Conservation (phyloP, 352 stramenopile species). For the Phytopythium litorale region DNA sequence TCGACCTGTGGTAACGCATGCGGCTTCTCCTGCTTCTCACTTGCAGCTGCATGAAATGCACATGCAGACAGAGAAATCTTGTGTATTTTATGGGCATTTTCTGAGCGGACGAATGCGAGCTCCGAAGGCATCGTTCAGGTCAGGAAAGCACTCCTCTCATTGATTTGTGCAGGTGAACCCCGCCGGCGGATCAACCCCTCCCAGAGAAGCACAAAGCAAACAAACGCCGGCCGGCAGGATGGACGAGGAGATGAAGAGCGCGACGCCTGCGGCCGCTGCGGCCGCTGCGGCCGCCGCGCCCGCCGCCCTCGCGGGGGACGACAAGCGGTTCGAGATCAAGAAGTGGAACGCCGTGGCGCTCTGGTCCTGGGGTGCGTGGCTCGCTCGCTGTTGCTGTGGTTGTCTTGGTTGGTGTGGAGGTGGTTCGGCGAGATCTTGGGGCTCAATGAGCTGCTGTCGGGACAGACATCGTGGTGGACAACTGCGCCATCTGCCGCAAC, state of each 20-base stretch:
- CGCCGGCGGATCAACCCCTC: neutral
- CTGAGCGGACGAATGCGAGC: too few relatives aligned
- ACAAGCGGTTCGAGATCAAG: slow-evolving; percentile 99
- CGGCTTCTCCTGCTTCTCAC: too few relatives aligned
- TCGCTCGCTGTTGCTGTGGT: slow-evolving; percentile 6
- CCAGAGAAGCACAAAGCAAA: neutral
- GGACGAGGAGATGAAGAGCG: slow-evolving; percentile 76
- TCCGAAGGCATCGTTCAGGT: too few relatives aligned
- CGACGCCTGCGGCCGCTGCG: slow-evolving; percentile 15
- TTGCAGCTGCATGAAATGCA: too few relatives aligned
- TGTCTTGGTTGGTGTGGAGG: neutral
- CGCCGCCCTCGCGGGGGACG: slow-evolving; percentile 23
- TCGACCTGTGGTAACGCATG: too few relatives aligned
- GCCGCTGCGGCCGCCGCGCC: slow-evolving; percentile 18
- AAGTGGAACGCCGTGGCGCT: slow-evolving; percentile 99
- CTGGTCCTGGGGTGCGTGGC: slow-evolving; percentile 95
- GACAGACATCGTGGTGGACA: slow-evolving; percentile 85
- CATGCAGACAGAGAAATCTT: too few relatives aligned
- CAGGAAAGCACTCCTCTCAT: too few relatives aligned
- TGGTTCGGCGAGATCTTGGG: neutral
- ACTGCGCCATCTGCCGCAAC: slow-evolving; percentile 99
- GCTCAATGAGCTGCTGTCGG: too few relatives aligned
- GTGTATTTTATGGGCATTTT: too few relatives aligned
- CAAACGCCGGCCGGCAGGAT: slow-evolving; percentile 19
- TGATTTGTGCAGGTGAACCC: too few relatives aligned